Evolutionary conservation across 257 asterid species (phyloP), one percentile per base, ranked within the genome.

Genomic region (Penstemon davidsonii): DNA sequence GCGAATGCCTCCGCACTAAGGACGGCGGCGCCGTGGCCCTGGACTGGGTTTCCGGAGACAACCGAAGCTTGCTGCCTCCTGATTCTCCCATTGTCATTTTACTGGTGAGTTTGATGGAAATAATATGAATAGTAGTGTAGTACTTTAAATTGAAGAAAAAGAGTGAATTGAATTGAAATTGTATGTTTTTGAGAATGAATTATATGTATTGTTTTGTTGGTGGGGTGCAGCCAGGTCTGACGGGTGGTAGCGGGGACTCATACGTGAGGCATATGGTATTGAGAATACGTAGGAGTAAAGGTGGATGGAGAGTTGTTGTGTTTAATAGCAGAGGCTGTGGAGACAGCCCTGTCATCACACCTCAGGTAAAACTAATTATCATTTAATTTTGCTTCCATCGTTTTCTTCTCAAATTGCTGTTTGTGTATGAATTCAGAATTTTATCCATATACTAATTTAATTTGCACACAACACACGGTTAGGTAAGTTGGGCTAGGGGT

Each of bases 291-390:
- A 71, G 86, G 86, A 80, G 75, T 64, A 78, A 78, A 71, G 91
- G 18, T 15, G 18, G 95, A 43, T 91, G 95, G 95, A 82, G 98
- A 54, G 82, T 66, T 66, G 90, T 89, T 74, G 98, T 89, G 66
- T 89, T 91, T 74, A 91, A 91, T 67, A 85, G 98, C 81, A 80
- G 98, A 80, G 95, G 94, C 10, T 91, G 98, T 74, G 95, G 96
- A 51, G 36, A 78, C 66, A 88, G 97, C 82, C 97, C 97, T 13
- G 95, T 91, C 56, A 89, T 87, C 70, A 87, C 98, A 13, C 79
- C 96, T 68, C 96, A 91, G 96, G 98, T 88, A 80, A 15, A 15
- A 15, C 18, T 15, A 15, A 0, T 15, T 15, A 15, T 15, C 18
- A 15, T 15, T 15, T 15, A 15, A 15, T 15, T 15, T 15, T 15